Evolutionary conservation across 1,284 basidiomycete species (phyloP).

Genomic region (Singerocomus rubriflavus): DNA sequence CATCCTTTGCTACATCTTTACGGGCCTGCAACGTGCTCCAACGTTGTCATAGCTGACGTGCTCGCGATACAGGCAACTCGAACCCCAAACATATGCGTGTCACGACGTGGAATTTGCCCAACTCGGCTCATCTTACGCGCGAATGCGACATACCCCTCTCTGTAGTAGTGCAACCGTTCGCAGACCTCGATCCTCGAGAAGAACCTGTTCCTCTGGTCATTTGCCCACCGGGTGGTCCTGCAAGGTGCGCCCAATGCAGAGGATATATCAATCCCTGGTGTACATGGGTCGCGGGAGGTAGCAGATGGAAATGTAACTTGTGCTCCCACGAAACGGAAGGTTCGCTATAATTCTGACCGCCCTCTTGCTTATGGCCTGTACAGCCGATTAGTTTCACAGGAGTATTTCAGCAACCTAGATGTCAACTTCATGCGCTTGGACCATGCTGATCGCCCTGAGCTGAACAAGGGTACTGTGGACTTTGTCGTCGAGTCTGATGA

Average conservation of each 20-base stretch:
- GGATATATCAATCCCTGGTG: slow-evolving; percentile 97
- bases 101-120: slow-evolving; percentile 86
- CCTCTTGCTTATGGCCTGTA: slow-evolving; percentile 3
- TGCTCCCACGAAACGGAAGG: slow-evolving; percentile 83
- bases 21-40: not conserved
- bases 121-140: slow-evolving; percentile 74
- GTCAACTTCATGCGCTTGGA: slow-evolving; percentile 81
- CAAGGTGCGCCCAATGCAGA: slow-evolving; percentile 84
- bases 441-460: slow-evolving; percentile 79
- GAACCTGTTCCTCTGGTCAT: slow-evolving; percentile 80
- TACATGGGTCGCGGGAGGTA: slow-evolving; percentile 81
- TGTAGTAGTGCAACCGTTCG: slow-evolving; percentile 89
- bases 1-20: not conserved
- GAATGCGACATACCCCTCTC: slow-evolving; percentile 86
- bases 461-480: slow-evolving; percentile 91
- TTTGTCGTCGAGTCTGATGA: slow-evolving; percentile 76
- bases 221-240: slow-evolving; percentile 68
- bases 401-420: slow-evolving; percentile 89
- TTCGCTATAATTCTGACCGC: slow-evolving; percentile 34
- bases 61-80: slow-evolving; percentile 53
- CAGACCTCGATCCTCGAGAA: slow-evolving; percentile 78
- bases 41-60: slow-evolving; percentile 10
- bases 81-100: slow-evolving; percentile 86
- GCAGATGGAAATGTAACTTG: slow-evolving; percentile 91
- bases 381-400: slow-evolving; percentile 57